Evolutionary conservation across 352 stramenopile genomes (phyloP), one percentile per base, ranked within the genome.

Genomic region (Globisporangium lucens): DNA sequence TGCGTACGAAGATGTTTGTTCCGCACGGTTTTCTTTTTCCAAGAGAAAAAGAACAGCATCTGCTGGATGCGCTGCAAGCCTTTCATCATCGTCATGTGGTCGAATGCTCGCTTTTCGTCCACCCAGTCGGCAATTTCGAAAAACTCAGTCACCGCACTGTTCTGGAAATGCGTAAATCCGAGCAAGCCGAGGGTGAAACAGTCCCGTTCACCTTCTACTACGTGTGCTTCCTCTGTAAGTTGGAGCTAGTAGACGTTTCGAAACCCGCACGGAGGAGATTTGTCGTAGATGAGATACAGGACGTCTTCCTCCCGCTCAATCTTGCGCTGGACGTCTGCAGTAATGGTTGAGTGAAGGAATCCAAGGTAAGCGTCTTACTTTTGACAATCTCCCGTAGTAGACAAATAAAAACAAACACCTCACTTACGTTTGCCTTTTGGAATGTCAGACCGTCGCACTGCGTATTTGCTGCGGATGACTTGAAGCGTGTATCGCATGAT

Each of bases 11-110:
- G 65, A 36, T 83, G 71, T 41, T 78, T 79, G 56, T 77, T 68
- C 13, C 74, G 68, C n/a, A 87, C 71, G 29, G 79, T 70, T 56
- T 80, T 85, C 22, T 74, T 75, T 38, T 89, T 90, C 83, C 83
- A 92, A 7, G 78, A 89, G 52, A 89, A 82, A 63, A 90, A 92
- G 63, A 90, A 92, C 20, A 92, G 69, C 65, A 92, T 81, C 22
- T 79, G 76, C 65, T 92, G 80, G 20, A 91, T 85, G 66, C 80
- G 82, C 57, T 85, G 67, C 2, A 92, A 63, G 0, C 82, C 79
- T 4, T 76, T 65, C 80, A 92, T 90, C 20, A 56, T 81, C 4
- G 82, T 87, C 78, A 92, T 90, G 61, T 84, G 72, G 70, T 90
- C 84, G 58, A 92, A 92, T 10, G 79, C 84, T 6, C 78, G 74